Evolutionary conservation across 306 rosid species (phyloP).

Genomic region (Medicago arabica): DNA sequence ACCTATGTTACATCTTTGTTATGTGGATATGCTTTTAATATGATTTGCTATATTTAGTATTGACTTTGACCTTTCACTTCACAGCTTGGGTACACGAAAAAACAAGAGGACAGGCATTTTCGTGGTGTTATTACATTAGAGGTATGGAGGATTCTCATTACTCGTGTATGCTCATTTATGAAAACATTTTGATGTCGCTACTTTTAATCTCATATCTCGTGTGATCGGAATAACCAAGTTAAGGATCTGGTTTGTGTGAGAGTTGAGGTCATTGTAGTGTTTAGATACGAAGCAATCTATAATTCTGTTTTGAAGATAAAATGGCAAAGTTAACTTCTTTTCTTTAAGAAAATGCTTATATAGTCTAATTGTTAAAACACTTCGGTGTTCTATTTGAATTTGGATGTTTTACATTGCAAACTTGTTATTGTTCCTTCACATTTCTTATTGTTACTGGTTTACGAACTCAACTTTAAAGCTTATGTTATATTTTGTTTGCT

Average conservation of each 20-base stretch:
- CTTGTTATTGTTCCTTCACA: background rate
- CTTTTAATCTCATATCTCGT: background rate
- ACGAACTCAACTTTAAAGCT: conserved; percentile 2
- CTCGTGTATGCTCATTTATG: background rate
- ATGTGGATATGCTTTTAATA: conserved; percentile 22
- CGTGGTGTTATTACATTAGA: conserved; percentile 94
- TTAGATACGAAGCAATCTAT: too few relatives aligned
- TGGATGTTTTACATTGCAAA: conserved; percentile 1
- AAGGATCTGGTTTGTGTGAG: too few relatives aligned
- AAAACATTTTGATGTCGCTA: background rate
- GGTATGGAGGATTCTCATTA: conserved; percentile 56
- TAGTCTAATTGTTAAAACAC: conserved; percentile 1
- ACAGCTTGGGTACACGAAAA: conserved; percentile 98
- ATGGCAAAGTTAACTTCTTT: too few relatives aligned
- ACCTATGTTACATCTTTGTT: conserved; percentile 11
- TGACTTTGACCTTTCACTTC: conserved; percentile 39
- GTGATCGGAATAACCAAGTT: too few relatives aligned
- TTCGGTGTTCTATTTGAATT: background rate
- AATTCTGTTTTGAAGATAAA: too few relatives aligned
- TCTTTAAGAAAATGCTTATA: too few relatives aligned
- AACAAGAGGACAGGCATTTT: conserved; percentile 88
- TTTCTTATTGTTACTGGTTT: background rate
- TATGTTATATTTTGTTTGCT: conserved; percentile 6
- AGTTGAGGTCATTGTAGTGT: too few relatives aligned
- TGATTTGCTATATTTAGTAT: conserved; percentile 32